Conservation (phyloP, 495 filamentous ascomycete genomes). For the Hyphodiscus hymeniophilus region DNA sequence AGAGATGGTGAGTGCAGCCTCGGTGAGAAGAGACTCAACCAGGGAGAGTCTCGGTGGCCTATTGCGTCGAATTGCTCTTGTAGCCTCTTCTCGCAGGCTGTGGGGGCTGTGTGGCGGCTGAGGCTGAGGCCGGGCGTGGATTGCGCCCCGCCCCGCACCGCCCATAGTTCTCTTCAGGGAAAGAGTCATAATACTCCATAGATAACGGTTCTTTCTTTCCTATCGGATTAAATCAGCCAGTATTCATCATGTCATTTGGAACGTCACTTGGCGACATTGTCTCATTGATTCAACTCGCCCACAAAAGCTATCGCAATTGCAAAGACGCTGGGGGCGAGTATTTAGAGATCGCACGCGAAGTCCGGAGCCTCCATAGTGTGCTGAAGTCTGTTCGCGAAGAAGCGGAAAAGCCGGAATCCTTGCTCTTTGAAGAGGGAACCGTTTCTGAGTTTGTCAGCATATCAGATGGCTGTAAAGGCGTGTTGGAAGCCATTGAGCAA, state of each 20-base stretch:
- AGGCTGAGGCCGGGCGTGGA: too few relatives aligned
- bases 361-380: conserved; percentile 35
- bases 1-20: too few relatives aligned
- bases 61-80: too few relatives aligned
- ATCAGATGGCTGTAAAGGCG: conserved; percentile 36
- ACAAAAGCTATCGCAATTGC: conserved; percentile 8
- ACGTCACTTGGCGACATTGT: conserved; percentile 6
- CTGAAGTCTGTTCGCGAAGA: conserved; percentile 37
- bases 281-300: conserved; percentile 7
- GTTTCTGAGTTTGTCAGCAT: conserved; percentile 27
- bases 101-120: too few relatives aligned
- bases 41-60: too few relatives aligned
- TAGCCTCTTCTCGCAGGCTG: too few relatives aligned
- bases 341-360: conserved; percentile 19
- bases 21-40: too few relatives aligned
- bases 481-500: conserved; percentile 25
- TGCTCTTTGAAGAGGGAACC: conserved; percentile 28
- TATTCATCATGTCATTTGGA: conserved; percentile 10
- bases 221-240: too few relatives aligned
- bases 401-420: conserved; percentile 35
- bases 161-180: too few relatives aligned
- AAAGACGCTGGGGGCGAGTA: conserved; percentile 14
- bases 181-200: too few relatives aligned
- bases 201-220: too few relatives aligned
- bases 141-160: too few relatives aligned